Percentiles rank a stretch among this genome's conserved stretches.
Evolutionary conservation across 768 basidiomycete genomes (phyloP).

Genomic region (Paxillus involutus): DNA sequence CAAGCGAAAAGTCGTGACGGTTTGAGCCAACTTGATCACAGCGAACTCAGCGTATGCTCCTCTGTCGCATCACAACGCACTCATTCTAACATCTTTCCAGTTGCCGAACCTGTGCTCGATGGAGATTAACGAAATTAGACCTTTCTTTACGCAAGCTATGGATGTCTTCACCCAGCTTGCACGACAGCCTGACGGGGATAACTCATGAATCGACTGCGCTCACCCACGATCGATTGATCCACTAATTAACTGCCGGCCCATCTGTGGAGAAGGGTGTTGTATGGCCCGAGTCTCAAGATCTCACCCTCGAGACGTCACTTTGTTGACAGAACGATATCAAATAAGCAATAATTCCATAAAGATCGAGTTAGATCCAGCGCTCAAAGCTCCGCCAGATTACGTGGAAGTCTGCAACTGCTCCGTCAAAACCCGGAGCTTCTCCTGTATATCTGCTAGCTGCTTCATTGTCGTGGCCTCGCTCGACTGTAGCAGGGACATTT

Average conservation of each 20-base stretch:
- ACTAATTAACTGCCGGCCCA: too few relatives aligned
- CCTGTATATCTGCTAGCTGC: constrained; percentile 61
- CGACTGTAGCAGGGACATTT: constrained; percentile 45
- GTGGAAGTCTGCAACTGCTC: constrained; percentile 24
- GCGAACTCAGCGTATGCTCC: constrained; percentile 71
- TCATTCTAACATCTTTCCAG: constrained; percentile 35
- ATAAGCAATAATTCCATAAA: neutral
- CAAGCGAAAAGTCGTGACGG: constrained; percentile 93
- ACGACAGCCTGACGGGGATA: constrained; percentile 13
- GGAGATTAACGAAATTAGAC: constrained; percentile 94
- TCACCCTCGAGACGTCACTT: too few relatives aligned
- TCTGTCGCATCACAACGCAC: neutral
- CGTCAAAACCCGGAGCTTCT: constrained; percentile 36
- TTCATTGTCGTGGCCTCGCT: constrained; percentile 64
- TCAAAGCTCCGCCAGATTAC: neutral
- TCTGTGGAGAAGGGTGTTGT: too few relatives aligned
- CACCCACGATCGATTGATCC: too few relatives aligned
- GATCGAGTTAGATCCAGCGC: neutral
- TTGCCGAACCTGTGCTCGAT: constrained; percentile 83
- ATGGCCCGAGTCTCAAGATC: too few relatives aligned
- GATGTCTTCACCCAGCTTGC: constrained; percentile 61
- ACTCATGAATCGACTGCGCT: neutral
- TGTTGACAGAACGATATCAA: neutral
- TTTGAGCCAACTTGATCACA: constrained; percentile 76
- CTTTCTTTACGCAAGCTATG: constrained; percentile 87